Evolutionary conservation across 164 flowering plant genomes (phyloP).

Genomic region (Litsea cubeba): DNA sequence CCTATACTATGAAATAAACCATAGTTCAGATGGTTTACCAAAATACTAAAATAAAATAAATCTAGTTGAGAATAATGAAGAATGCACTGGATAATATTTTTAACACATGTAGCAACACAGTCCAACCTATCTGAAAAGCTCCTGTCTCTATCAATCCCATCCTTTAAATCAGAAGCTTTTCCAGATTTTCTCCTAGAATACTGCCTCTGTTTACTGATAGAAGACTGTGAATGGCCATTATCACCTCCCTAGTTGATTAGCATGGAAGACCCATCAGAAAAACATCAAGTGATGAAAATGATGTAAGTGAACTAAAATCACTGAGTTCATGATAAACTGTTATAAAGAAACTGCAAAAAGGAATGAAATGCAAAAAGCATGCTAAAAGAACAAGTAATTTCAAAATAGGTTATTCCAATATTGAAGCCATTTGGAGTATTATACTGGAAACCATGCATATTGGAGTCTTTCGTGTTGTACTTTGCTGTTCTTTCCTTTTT

Average conservation of each 20-base stretch:
- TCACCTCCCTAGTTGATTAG: slow-evolving; percentile 50
- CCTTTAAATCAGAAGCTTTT: slow-evolving; percentile 19
- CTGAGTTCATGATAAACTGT: neutral
- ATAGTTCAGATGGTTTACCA: neutral
- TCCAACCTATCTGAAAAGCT: slow-evolving; percentile 18
- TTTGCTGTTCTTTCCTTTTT: too few relatives aligned
- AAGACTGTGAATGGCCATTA: slow-evolving; percentile 28
- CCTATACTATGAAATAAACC: neutral
- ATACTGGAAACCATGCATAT: too few relatives aligned
- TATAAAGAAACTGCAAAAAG: neutral
- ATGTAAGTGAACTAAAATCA: neutral
- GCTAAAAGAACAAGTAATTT: neutral
- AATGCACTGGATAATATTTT: slow-evolving; percentile 1
- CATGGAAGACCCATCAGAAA: slow-evolving; percentile 11
- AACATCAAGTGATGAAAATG: neutral
- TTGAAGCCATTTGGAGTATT: too few relatives aligned
- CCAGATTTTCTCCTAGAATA: slow-evolving; percentile 28
- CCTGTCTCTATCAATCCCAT: slow-evolving; percentile 31
- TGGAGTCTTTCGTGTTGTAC: too few relatives aligned
- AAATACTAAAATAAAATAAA: neutral
- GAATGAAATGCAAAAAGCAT: neutral
- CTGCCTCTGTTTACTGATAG: slow-evolving; percentile 28
- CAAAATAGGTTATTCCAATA: too few relatives aligned
- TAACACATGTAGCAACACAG: neutral
- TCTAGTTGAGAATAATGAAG: neutral